Conservation (phyloP, 495 filamentous ascomycete genomes). For the Aspergillus cavernicola region DNA sequence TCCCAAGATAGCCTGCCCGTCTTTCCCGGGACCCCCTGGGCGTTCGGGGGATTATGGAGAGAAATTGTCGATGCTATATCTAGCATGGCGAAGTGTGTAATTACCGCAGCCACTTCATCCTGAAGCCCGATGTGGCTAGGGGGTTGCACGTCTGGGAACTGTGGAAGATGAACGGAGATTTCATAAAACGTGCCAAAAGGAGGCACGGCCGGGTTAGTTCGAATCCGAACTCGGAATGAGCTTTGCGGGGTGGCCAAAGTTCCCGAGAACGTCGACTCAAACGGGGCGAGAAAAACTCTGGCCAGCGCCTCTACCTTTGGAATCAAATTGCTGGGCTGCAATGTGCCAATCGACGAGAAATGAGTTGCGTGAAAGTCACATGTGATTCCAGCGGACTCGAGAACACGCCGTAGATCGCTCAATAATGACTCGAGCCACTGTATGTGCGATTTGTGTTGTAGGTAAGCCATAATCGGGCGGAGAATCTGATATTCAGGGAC, state of each 20-base stretch:
- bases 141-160: slow-evolving; percentile 33
- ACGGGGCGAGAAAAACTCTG: slow-evolving; percentile 34
- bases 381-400: slow-evolving; percentile 41
- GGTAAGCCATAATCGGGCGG: slow-evolving; percentile 59
- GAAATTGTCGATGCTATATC: slow-evolving; percentile 35
- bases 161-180: slow-evolving; percentile 37
- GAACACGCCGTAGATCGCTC: slow-evolving; percentile 26
- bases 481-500: slow-evolving; percentile 58
- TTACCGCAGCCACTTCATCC: slow-evolving; percentile 34
- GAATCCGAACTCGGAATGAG: slow-evolving; percentile 42
- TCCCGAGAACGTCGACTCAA: slow-evolving; percentile 42
- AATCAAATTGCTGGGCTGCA: not conserved
- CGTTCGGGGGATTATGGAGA: slow-evolving; percentile 9
- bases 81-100: slow-evolving; percentile 38
- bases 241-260: slow-evolving; percentile 31
- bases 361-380: slow-evolving; percentile 29
- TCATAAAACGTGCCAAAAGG: slow-evolving; percentile 46
- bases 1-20: slow-evolving; percentile 23
- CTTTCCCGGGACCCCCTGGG: not conserved
- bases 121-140: slow-evolving; percentile 33
- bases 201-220: slow-evolving; percentile 41
- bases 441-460: slow-evolving; percentile 54
- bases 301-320: slow-evolving; percentile 38
- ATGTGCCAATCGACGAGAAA: slow-evolving; percentile 26
- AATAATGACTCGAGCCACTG: slow-evolving; percentile 38